Percentiles rank a stretch among this genome's conserved stretches.
Conservation (phyloP, 2,329 filamentous ascomycete species). For the Didymosphaeria variabile region DNA sequence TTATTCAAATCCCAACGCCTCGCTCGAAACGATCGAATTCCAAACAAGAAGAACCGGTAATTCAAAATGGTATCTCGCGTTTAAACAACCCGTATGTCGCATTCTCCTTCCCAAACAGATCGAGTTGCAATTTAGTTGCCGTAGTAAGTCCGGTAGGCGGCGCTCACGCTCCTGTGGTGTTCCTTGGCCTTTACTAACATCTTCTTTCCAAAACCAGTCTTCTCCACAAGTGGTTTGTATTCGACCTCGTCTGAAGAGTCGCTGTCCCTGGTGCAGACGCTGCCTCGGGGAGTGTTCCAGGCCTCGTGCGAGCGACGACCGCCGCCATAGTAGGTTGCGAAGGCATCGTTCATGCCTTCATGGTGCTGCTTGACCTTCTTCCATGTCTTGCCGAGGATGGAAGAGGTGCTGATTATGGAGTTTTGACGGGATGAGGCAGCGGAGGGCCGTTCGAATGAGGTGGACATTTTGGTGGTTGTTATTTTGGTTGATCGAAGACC, state of each 20-base stretch:
- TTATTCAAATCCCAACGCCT: background rate
- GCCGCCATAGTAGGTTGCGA: slow-evolving; percentile 10
- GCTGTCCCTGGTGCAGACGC: background rate
- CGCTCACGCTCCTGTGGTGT: slow-evolving; percentile 10
- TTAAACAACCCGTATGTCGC: background rate
- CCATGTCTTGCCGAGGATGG: slow-evolving; percentile 11
- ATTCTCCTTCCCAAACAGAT: background rate
- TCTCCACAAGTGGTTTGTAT: background rate
- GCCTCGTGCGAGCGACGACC: background rate
- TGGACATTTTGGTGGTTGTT: slow-evolving; percentile 4
- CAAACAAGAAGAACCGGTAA: background rate
- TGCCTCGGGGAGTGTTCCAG: background rate
- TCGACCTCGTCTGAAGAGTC: background rate
- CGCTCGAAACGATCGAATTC: background rate
- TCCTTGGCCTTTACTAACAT: slow-evolving; percentile 1
- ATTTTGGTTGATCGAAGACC: background rate
- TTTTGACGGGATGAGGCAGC: slow-evolving; percentile 2
- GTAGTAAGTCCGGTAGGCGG: slow-evolving; percentile 7
- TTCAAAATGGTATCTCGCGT: slow-evolving; percentile 4
- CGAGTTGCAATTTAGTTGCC: background rate
- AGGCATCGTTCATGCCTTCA: slow-evolving; percentile 10
- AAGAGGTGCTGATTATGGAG: slow-evolving; percentile 8
- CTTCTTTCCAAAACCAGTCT: slow-evolving; percentile 7
- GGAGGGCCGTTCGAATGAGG: slow-evolving; percentile 63
- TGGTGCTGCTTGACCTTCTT: slow-evolving; percentile 12